phyloP scores from a whole-genome alignment of 164 flowering plant species.

The Santalum album region DNA sequence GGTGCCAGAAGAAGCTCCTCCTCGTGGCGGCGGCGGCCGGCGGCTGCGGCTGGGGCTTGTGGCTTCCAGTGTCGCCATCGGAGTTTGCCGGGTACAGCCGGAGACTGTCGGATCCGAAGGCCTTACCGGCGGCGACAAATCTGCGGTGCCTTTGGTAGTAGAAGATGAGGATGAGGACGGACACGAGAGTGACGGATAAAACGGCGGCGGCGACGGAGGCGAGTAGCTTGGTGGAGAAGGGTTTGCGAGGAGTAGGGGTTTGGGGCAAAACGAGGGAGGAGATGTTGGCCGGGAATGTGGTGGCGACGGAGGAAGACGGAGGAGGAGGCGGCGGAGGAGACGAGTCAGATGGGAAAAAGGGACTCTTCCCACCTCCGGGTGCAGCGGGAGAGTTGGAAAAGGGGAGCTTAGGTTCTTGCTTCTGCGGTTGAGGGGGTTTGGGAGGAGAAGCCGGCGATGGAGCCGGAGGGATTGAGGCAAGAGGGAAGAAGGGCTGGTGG shows the following conservation, averaged over 20 bases:
- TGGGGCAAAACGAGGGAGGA: conserved; percentile 45
- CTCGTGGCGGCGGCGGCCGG: conserved; percentile 7
- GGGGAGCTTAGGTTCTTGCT: conserved; percentile 20
- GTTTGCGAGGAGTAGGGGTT: conserved; percentile 15
- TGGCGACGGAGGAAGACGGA: conserved; percentile 12
- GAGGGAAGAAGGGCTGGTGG: conserved; percentile 33
- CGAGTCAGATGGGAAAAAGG: conserved; percentile 29
- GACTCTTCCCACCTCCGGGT: conserved; percentile 12
- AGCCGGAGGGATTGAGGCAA: too few relatives aligned
- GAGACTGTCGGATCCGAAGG: conserved; percentile 16
- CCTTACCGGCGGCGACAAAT: conserved; percentile 8
- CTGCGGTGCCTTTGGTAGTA: conserved; percentile 8
- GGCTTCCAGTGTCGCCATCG: too few relatives aligned
- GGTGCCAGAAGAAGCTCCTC: conserved; percentile 5
- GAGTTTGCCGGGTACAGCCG: conserved; percentile 25
- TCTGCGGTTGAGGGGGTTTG: conserved; percentile 9
- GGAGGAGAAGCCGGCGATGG: conserved; percentile 19
- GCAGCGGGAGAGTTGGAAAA: conserved; percentile 12
- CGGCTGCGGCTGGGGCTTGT: too few relatives aligned
- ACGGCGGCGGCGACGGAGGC: conserved; percentile 18
- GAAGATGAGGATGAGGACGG: conserved; percentile 10
- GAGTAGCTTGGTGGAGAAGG: conserved; percentile 11
- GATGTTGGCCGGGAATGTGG: conserved; percentile 60
- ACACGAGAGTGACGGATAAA: conserved; percentile 15
- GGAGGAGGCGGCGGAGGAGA: conserved; percentile 39